A percentile compares a stretch with the other conserved stretches of the same genome.
Evolutionary conservation across 306 rosid species (phyloP).

Genomic region (Hippophae tibetana): DNA sequence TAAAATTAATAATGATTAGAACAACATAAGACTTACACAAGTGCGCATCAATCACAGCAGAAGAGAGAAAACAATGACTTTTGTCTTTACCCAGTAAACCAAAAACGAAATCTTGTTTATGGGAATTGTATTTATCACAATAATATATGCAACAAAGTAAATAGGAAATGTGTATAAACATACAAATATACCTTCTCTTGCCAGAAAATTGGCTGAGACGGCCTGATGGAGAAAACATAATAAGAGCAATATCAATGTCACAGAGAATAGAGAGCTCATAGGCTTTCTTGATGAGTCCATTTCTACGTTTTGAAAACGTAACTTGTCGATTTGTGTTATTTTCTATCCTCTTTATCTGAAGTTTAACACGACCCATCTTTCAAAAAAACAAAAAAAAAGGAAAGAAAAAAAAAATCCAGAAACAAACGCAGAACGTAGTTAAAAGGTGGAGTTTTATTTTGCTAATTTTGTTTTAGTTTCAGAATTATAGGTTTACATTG

Average conservation of each 20-base stretch:
- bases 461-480: background rate
- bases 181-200: background rate
- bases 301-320: background rate
- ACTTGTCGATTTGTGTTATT: constrained; percentile 1
- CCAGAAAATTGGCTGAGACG: background rate
- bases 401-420: too few species aligned
- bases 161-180: background rate
- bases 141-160: too few species aligned
- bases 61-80: too few species aligned
- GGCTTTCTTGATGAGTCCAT: background rate
- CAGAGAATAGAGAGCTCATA: background rate
- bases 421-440: too few species aligned
- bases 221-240: background rate
- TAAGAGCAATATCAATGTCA: background rate
- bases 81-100: too few species aligned
- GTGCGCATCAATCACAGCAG: background rate
- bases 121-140: too few species aligned
- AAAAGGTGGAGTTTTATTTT: background rate
- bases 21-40: background rate
- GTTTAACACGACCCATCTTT: background rate
- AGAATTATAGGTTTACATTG: background rate
- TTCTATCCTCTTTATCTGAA: constrained; percentile 1
- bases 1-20: too few species aligned
- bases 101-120: too few species aligned
- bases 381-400: too few species aligned